Evolutionary conservation across 2,329 filamentous ascomycete species (phyloP).

Genomic region (Colletotrichum chrysophilum): DNA sequence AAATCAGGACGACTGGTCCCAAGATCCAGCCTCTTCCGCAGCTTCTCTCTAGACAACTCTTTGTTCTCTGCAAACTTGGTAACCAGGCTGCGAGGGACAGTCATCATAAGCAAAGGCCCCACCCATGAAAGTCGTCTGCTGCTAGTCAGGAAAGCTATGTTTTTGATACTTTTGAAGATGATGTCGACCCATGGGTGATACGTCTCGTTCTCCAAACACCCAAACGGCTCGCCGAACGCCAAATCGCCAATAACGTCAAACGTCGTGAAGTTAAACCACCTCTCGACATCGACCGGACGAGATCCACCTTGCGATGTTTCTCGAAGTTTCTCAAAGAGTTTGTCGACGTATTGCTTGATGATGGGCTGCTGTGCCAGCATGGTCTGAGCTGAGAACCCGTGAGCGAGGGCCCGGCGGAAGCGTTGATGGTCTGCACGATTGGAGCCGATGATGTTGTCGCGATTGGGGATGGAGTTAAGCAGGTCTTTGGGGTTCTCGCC

Average conservation of each 20-base stretch:
- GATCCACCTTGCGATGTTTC: neutral
- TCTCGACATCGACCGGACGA: slow-evolving; percentile 17
- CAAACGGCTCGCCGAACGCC: slow-evolving; percentile 24
- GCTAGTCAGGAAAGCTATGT: neutral
- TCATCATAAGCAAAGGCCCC: neutral
- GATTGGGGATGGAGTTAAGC: neutral
- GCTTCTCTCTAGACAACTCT: neutral
- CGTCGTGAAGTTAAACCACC: slow-evolving; percentile 11
- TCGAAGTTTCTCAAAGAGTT: slow-evolving; percentile 24
- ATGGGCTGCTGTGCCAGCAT: slow-evolving; percentile 34
- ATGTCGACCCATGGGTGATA: slow-evolving; percentile 22
- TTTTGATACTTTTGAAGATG: slow-evolving; percentile 17
- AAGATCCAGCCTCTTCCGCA: neutral
- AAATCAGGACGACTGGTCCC: neutral
- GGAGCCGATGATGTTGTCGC: slow-evolving; percentile 21
- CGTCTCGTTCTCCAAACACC: slow-evolving; percentile 8
- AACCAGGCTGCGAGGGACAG: neutral
- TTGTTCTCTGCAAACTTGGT: neutral
- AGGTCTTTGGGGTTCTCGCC: neutral
- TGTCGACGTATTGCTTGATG: slow-evolving; percentile 29
- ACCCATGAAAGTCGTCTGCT: neutral
- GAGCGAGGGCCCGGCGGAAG: slow-evolving; percentile 25
- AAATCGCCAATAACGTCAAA: slow-evolving; percentile 26
- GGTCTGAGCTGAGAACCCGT: slow-evolving; percentile 32
- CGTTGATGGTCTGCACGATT: slow-evolving; percentile 23